These are phyloP conservation scores for Trichoderma asperellum DNA, from an alignment of 2,329 filamentous ascomycete species.

Conservation along the genomic window DNA sequence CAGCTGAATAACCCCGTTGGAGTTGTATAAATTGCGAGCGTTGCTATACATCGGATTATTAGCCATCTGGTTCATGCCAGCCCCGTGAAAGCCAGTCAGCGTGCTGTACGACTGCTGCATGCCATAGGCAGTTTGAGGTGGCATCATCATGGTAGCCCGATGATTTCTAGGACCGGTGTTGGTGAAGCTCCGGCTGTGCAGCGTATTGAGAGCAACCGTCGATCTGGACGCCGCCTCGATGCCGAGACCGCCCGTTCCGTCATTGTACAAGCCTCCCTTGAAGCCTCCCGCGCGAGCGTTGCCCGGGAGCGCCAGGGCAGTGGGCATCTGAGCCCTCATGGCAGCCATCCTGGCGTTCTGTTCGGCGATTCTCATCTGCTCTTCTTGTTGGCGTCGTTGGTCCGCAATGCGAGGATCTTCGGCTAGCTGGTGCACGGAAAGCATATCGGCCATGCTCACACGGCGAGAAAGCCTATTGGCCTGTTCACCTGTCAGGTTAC, in stretches of 20 bases:
- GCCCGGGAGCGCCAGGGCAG: constrained; percentile 41
- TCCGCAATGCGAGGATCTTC: constrained; percentile 47
- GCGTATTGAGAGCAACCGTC: constrained; percentile 33
- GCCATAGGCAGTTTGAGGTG: constrained; percentile 35
- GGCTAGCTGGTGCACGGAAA: constrained; percentile 48
- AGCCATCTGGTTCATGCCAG: constrained; percentile 28
- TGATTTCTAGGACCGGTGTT: constrained; percentile 35
- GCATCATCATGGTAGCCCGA: constrained; percentile 37
- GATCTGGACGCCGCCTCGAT: constrained; percentile 36
- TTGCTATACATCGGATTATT: background rate
- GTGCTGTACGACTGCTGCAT: constrained; percentile 34
- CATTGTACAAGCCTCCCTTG: constrained; percentile 58
- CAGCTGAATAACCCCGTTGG: constrained; percentile 35
- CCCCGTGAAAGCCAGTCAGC: constrained; percentile 32
- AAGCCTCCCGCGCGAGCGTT: constrained; percentile 50
- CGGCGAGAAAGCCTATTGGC: constrained; percentile 36
- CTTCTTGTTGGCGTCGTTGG: constrained; percentile 47
- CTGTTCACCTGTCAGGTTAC: constrained; percentile 34
- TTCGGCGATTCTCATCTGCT: constrained; percentile 48
- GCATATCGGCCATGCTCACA: constrained; percentile 64
- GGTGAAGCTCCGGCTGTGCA: constrained; percentile 35
- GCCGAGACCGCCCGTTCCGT: constrained; percentile 50
- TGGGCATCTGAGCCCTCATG: constrained; percentile 55
- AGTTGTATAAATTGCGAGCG: constrained; percentile 35
- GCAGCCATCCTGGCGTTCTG: constrained; percentile 53